Base-by-base conservation (phyloP, 306 rosid species). In the Senna siamea region DNA sequence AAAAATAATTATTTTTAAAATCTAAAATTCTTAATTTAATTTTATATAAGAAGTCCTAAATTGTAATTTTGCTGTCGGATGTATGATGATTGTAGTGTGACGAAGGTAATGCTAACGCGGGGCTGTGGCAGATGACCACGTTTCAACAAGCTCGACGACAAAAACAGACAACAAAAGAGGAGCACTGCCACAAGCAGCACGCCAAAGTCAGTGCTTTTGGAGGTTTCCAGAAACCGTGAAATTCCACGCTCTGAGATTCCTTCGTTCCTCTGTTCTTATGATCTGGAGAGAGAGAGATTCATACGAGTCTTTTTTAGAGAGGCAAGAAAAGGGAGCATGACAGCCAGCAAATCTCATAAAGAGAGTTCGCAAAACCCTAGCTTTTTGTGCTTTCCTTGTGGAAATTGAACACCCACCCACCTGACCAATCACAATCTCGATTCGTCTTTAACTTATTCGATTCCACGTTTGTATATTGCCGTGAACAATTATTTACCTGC, bases 281-380 rank as follows among this genome's bases (percentile, higher is more conserved):
- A 3, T 26, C 5, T n/a, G 6, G 37, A 35, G 43, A 44, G 17
- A 57, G 62, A 15, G 34, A 64, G 56, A 61, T 20, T 30, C 57
- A 1, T 26, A 47, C 47, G 14, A 22, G 5, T 63, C 55, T 54
- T 61, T 13, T 41, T 3, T 2, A 75, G 57, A 72, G 70, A 59
- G 77, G 10, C 9, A 46, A 8, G 8, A 13, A 8, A 46, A 8
- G 19, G 54, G 20, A n/a, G 20, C 20, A 48, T 48, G 54, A 74
- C 70, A 63, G 62, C 73, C 22, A 57, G 52, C 74, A 82, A 74
- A 58, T 73, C 10, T 73, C 71, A 32, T 75, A n/a, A 64, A 66
- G 44, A 18, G 58, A 43, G 66, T 69, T 82, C 73, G 7, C 79
- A 66, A 82, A 84, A 82, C 81, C 87, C 91, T 82, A 82, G 43